Evolutionary conservation across 768 basidiomycete genomes (phyloP).

Genomic region (Chalciporus piperatus): DNA sequence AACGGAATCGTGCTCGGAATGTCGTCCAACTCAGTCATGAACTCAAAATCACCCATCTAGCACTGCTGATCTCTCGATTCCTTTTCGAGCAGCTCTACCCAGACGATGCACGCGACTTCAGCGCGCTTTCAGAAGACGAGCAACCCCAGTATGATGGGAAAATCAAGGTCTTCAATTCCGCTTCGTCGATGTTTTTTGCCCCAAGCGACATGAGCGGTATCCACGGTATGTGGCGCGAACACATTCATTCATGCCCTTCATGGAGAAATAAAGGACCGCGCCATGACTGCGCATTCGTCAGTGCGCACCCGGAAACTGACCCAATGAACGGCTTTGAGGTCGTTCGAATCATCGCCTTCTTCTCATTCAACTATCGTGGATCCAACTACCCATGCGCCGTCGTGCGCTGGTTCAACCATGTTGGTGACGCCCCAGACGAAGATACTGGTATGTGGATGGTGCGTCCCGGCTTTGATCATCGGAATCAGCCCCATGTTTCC

Average conservation of each 20-base stretch:
- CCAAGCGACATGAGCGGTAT: slow-evolving; percentile 29
- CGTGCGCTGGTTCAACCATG: slow-evolving; percentile 20
- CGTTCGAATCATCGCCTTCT: slow-evolving; percentile 19
- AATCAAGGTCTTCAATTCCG: slow-evolving; percentile 21
- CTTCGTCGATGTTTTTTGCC: slow-evolving; percentile 21
- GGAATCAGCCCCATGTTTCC: neutral
- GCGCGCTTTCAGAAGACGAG: too few relatives aligned
- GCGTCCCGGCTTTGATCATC: neutral
- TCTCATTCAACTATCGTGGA: slow-evolving; percentile 17
- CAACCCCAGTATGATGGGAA: slow-evolving; percentile 8
- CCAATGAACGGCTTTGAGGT: slow-evolving; percentile 20
- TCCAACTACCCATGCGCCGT: slow-evolving; percentile 19
- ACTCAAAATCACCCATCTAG: too few relatives aligned
- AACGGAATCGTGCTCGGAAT: too few relatives aligned
- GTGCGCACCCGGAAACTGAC: neutral
- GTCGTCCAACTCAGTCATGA: too few relatives aligned
- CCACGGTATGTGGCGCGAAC: slow-evolving; percentile 26
- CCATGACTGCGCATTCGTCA: slow-evolving; percentile 25
- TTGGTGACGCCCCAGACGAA: slow-evolving; percentile 17
- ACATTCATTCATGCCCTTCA: slow-evolving; percentile 15
- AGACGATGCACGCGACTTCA: too few relatives aligned
- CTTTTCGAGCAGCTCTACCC: too few relatives aligned
- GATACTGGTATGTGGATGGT: slow-evolving; percentile 32
- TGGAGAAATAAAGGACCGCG: slow-evolving; percentile 17
- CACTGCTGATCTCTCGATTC: too few relatives aligned